Percentiles rank a stretch among this genome's conserved stretches.
phyloP scores from a whole-genome alignment of 805 yeast species.

The Suhomyces sp. region DNA sequence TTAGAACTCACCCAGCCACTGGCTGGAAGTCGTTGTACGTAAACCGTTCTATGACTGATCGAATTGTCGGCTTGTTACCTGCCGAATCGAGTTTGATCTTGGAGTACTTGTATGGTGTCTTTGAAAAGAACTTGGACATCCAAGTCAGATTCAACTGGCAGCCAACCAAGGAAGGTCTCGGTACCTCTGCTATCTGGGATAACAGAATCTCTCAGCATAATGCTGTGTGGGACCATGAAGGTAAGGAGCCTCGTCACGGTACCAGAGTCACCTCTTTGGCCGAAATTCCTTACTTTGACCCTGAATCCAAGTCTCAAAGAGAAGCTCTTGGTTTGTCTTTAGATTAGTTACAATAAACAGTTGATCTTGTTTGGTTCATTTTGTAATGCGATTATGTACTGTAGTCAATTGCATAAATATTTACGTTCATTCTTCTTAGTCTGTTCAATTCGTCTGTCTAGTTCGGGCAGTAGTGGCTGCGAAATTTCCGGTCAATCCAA shows the following conservation, averaged over 20 bases:
- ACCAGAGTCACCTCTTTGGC: conserved; percentile 51
- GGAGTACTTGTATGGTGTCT: conserved; percentile 13
- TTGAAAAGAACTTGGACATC: conserved; percentile 18
- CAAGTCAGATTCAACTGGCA: conserved; percentile 19
- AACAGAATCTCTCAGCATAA: conserved; percentile 54
- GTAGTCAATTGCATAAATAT: too few species aligned
- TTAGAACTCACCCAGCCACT: conserved; percentile 33
- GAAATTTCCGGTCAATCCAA: too few species aligned
- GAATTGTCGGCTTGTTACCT: conserved; percentile 29
- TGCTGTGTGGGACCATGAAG: conserved; percentile 53
- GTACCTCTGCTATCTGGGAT: conserved; percentile 54
- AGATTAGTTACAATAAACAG: conserved; percentile 9
- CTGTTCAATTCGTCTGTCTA: too few species aligned
- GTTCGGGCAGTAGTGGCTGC: too few species aligned
- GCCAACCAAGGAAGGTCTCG: conserved; percentile 14
- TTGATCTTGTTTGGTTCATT: too few species aligned
- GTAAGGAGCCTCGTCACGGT: conserved; percentile 47
- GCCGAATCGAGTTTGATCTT: conserved; percentile 20
- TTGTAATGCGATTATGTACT: too few species aligned
- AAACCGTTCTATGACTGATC: conserved; percentile 28
- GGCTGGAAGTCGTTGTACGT: conserved; percentile 33
- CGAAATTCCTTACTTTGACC: conserved; percentile 51
- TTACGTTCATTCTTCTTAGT: too few species aligned
- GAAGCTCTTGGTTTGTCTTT: conserved; percentile 44
- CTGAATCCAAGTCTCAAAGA: conserved; percentile 50